phyloP scores from a whole-genome alignment of 106 monocot genomes.

The Apostasia shenzhenica region DNA sequence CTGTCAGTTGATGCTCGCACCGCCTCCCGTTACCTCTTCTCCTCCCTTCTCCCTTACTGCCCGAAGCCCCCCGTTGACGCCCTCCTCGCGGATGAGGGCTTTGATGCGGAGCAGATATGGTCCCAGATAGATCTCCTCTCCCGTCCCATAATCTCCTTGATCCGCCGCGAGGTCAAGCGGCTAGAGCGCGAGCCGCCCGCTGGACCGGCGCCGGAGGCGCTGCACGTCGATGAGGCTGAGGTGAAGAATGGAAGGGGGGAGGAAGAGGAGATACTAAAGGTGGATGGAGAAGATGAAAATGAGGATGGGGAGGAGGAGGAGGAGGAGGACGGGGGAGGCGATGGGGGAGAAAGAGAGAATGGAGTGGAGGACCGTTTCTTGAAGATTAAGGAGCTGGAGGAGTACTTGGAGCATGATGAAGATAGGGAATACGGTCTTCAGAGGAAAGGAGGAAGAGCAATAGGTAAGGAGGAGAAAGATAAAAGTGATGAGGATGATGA shows the following conservation, averaged over 20 bases:
- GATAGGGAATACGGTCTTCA: constrained; percentile 41
- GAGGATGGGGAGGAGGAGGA: constrained; percentile 16
- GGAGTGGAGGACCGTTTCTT: constrained; percentile 41
- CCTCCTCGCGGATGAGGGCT: constrained; percentile 50
- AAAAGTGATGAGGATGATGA: constrained; percentile 18
- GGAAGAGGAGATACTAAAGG: constrained; percentile 6
- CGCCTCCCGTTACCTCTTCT: constrained; percentile 46
- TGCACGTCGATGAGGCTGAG: background rate
- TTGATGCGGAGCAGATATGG: constrained; percentile 97
- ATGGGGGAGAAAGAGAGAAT: constrained; percentile 8
- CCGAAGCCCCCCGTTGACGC: constrained; percentile 47
- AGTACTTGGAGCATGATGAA: constrained; percentile 54
- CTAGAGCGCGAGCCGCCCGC: constrained; percentile 25
- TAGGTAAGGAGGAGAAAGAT: constrained; percentile 6
- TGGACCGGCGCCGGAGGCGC: background rate
- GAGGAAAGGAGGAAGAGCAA: constrained; percentile 7
- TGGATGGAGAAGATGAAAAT: constrained; percentile 10
- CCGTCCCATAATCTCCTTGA: constrained; percentile 29
- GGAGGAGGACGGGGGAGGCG: constrained; percentile 8
- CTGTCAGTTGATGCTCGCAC: constrained; percentile 42
- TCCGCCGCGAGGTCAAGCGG: constrained; percentile 29
- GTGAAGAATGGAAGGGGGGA: constrained; percentile 12
- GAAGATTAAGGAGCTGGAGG: constrained; percentile 54
- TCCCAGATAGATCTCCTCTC: constrained; percentile 67
- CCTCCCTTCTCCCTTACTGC: constrained; percentile 40